Conservation (phyloP, 225 moss, liverwort and hornwort species). For the Rhytidiadelphus loreus region DNA sequence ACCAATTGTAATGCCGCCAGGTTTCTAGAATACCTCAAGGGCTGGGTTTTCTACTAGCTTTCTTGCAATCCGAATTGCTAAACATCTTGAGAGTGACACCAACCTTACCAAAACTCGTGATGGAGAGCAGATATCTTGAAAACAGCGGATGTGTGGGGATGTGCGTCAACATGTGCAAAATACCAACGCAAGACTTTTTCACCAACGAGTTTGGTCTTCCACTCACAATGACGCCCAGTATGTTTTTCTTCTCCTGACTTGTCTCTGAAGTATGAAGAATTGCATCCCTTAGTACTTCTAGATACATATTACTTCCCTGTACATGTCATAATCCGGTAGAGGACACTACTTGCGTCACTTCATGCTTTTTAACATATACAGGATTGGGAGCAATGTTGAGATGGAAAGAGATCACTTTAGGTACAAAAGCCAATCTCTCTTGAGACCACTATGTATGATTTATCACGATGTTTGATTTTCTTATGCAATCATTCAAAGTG, state of each 20-base stretch:
- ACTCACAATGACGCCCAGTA: constrained; percentile 94
- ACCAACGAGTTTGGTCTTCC: constrained; percentile 96
- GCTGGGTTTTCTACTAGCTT: not conserved
- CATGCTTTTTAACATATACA: not conserved
- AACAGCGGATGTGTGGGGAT: constrained; percentile 95
- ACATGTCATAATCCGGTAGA: not conserved
- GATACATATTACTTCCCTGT: not conserved
- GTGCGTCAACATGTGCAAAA: constrained; percentile 99
- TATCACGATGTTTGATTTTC: not conserved
- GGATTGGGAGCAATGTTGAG: not conserved
- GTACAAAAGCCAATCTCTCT: not conserved
- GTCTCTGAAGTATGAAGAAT: not conserved
- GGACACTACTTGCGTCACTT: not conserved
- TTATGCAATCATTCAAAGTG: not conserved
- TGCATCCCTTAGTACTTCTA: not conserved
- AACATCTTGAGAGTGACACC: not conserved
- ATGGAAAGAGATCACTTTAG: not conserved
- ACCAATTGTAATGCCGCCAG: not conserved
- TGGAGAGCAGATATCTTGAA: constrained; percentile 68
- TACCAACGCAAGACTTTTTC: constrained; percentile 95
- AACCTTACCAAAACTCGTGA: not conserved
- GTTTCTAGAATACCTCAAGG: no score
- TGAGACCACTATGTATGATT: not conserved
- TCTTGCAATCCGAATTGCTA: not conserved
- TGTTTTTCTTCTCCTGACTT: not conserved